Evolutionary conservation across 140 eudicot species (phyloP).

Genomic region (Bidens hawaiensis): DNA sequence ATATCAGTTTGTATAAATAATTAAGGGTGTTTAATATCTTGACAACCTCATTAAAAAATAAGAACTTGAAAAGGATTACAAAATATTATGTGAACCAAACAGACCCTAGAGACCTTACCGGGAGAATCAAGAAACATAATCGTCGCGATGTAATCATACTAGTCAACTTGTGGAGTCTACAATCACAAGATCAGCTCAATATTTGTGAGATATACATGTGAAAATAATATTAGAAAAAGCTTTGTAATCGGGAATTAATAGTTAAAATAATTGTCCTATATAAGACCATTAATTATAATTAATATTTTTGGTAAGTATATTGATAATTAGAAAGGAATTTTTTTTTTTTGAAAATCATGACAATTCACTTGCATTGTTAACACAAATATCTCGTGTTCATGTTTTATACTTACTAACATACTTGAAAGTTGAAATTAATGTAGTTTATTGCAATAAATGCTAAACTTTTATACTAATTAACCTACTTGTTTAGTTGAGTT

Average conservation of each 20-base stretch:
- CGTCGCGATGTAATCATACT: constrained; percentile 4
- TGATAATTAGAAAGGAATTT: neutral
- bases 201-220: neutral
- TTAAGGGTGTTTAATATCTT: neutral
- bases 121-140: constrained; percentile 12
- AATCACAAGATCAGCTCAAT: neutral
- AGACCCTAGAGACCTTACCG: constrained; percentile 22
- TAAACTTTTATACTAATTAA: no score
- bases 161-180: neutral
- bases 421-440: no score
- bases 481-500: no score
- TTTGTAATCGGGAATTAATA: neutral
- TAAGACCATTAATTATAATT: neutral
- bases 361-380: no score
- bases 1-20: neutral
- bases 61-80: neutral
- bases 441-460: no score
- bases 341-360: no score
- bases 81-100: no score
- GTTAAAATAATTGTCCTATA: neutral
- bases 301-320: neutral
- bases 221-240: neutral
- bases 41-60: neutral
- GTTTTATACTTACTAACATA: no score
- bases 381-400: no score